phyloP scores from a whole-genome alignment of 2,329 filamentous ascomycete species.

The Ophiostoma angusticollis region DNA sequence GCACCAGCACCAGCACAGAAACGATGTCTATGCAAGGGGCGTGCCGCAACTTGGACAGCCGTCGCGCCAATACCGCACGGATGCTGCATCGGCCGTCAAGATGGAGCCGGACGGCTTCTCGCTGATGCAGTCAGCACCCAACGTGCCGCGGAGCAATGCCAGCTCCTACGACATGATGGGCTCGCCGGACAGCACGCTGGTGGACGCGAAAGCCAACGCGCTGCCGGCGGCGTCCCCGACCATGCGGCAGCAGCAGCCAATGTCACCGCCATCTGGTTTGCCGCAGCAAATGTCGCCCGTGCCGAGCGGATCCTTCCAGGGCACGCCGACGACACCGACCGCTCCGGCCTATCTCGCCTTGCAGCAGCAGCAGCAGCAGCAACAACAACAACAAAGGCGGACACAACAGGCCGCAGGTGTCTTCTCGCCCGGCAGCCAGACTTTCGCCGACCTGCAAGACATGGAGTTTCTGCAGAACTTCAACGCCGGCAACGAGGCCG shows the following conservation, averaged over 20 bases:
- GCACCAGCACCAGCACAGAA: background rate
- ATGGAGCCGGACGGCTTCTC: conserved; percentile 27
- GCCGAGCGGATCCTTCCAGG: conserved; percentile 5
- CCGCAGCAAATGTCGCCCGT: conserved; percentile 6
- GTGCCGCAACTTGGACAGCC: conserved; percentile 11
- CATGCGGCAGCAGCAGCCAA: conserved; percentile 7
- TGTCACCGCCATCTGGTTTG: background rate
- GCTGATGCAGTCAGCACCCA: conserved; percentile 28
- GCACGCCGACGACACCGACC: conserved; percentile 8
- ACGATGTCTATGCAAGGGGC: conserved; percentile 2
- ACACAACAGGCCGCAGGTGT: conserved; percentile 10
- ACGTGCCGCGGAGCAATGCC: conserved; percentile 25
- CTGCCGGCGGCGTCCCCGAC: conserved; percentile 34
- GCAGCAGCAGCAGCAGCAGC: conserved; percentile 23
- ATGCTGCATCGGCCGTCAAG: conserved; percentile 18
- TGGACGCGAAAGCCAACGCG: conserved; percentile 27
- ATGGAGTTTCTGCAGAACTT: conserved; percentile 42
- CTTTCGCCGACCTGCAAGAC: conserved; percentile 36
- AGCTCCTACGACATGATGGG: conserved; percentile 22
- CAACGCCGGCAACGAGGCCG: conserved; percentile 14
- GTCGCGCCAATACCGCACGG: conserved; percentile 17
- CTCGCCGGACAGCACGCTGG: conserved; percentile 14
- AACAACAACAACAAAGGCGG: conserved; percentile 3
- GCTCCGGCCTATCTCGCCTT: conserved; percentile 3
- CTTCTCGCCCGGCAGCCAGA: conserved; percentile 17